Evolutionary conservation across 106 monocot genomes (phyloP).

Genomic region (Phalaenopsis aphrodite): DNA sequence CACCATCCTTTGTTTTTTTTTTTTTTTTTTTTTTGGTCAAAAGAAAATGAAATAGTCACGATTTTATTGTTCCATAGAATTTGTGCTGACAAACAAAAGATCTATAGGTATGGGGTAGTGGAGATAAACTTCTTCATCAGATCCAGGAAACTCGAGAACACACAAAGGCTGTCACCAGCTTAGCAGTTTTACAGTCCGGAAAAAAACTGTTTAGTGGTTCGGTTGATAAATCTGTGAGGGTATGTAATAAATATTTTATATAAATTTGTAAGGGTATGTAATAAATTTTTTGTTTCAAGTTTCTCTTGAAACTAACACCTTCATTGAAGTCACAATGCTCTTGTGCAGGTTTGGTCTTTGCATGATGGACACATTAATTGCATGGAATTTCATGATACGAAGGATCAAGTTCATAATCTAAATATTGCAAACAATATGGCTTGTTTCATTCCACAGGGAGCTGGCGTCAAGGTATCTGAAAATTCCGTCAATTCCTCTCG

Average conservation of each 20-base stretch:
- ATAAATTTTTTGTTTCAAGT: background rate
- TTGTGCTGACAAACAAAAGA: background rate
- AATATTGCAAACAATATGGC: slow-evolving; percentile 35
- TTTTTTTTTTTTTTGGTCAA: background rate
- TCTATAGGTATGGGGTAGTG: slow-evolving; percentile 31
- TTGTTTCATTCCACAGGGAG: slow-evolving; percentile 43
- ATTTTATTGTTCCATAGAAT: background rate
- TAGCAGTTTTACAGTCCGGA: slow-evolving; percentile 32
- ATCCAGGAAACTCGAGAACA: slow-evolving; percentile 41
- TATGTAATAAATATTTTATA: slow-evolving; percentile 7
- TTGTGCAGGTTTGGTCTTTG: slow-evolving; percentile 36
- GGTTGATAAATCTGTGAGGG: slow-evolving; percentile 41
- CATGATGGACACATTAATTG: slow-evolving; percentile 22
- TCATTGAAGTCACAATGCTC: background rate
- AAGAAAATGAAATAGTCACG: background rate
- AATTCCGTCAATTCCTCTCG: background rate
- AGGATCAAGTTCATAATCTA: slow-evolving; percentile 40
- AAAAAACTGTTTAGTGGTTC: slow-evolving; percentile 50
- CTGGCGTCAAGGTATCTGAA: slow-evolving; percentile 45
- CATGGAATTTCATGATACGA: slow-evolving; percentile 39
- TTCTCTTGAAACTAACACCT: background rate
- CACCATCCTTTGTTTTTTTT: background rate
- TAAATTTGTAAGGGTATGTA: slow-evolving; percentile 35
- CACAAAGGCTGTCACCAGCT: slow-evolving; percentile 47
- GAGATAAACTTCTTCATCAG: slow-evolving; percentile 29